Percentiles rank a stretch among this genome's conserved stretches.
Conservation (phyloP, 2,329 filamentous ascomycete species). For the Zalaria obscura region DNA sequence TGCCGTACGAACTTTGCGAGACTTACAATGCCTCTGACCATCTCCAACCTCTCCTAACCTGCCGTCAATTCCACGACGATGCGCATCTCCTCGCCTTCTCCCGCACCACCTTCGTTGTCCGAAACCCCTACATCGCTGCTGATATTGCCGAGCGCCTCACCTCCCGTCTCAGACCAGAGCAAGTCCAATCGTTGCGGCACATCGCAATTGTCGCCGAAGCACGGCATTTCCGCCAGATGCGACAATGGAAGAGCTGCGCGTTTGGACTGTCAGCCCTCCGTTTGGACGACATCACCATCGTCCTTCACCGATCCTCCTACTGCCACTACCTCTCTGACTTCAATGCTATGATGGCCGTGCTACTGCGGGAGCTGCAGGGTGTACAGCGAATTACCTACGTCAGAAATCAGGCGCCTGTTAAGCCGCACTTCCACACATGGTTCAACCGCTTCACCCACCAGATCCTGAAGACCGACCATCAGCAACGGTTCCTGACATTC, state of each 20-base stretch:
- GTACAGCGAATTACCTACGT: constrained; percentile 22
- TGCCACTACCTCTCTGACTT: constrained; percentile 22
- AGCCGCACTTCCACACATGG: constrained; percentile 23
- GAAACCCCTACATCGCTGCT: constrained; percentile 15
- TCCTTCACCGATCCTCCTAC: constrained; percentile 16
- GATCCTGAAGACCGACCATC: constrained; percentile 26
- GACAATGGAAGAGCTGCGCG: constrained; percentile 17
- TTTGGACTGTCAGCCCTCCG: constrained; percentile 16
- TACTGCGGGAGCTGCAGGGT: constrained; percentile 19
- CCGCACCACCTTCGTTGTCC: constrained; percentile 21
- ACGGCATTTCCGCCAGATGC: constrained; percentile 16
- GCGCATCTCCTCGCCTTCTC: constrained; percentile 19
- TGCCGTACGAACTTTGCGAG: constrained; percentile 9
- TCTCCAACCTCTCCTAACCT: constrained; percentile 21
- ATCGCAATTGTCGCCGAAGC: constrained; percentile 17
- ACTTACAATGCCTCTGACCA: constrained; percentile 13
- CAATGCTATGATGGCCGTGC: constrained; percentile 15
- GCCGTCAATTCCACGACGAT: constrained; percentile 23
- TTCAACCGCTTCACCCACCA: constrained; percentile 22
- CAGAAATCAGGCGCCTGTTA: constrained; percentile 18
- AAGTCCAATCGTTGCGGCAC: constrained; percentile 17
- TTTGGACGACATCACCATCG: constrained; percentile 19
- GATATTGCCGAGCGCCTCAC: constrained; percentile 13
- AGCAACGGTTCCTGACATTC: constrained; percentile 21
- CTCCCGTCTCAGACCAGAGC: constrained; percentile 12